Percentiles rank a stretch among this genome's conserved stretches.
Evolutionary conservation across 1,284 basidiomycete genomes (phyloP).

Genomic region (Thelephora terrestris): DNA sequence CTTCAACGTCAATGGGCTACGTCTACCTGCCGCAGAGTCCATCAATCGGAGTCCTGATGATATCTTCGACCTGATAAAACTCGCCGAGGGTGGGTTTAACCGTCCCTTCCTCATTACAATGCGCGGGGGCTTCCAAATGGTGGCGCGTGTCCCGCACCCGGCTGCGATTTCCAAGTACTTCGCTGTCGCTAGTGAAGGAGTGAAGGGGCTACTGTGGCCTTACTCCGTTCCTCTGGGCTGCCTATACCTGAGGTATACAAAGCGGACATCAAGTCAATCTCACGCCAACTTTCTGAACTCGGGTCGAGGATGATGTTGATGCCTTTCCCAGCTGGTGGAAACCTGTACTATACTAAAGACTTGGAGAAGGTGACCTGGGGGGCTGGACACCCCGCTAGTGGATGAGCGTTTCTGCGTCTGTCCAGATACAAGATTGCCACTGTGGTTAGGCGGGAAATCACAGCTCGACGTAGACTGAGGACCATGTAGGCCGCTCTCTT

Average conservation of each 20-base stretch:
- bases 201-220: constrained; percentile 8
- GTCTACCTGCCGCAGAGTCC: too few species aligned
- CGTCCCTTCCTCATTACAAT: too few species aligned
- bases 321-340: constrained; percentile 4
- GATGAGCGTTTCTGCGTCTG: constrained; percentile 35
- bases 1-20: too few species aligned
- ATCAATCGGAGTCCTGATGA: too few species aligned
- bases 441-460: constrained; percentile 36
- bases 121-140: too few species aligned
- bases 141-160: too few species aligned
- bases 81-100: too few species aligned
- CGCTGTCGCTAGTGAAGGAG: constrained; percentile 32
- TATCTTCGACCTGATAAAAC: too few species aligned
- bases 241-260: constrained; percentile 8
- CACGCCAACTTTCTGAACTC: constrained; percentile 5
- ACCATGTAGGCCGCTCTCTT: constrained; percentile 33
- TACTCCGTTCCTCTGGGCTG: constrained; percentile 6
- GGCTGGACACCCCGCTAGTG: constrained; percentile 21
- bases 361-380: constrained; percentile 24
- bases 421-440: constrained; percentile 27
- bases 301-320: constrained; percentile 7
- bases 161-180: constrained; percentile 26
- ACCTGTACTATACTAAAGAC: constrained; percentile 19
- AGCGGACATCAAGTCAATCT: constrained; percentile 2
- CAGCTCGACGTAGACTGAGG: constrained; percentile 33